Evolutionary conservation across 2,329 filamentous ascomycete genomes (phyloP).

Genomic region (Eutypa lata): DNA sequence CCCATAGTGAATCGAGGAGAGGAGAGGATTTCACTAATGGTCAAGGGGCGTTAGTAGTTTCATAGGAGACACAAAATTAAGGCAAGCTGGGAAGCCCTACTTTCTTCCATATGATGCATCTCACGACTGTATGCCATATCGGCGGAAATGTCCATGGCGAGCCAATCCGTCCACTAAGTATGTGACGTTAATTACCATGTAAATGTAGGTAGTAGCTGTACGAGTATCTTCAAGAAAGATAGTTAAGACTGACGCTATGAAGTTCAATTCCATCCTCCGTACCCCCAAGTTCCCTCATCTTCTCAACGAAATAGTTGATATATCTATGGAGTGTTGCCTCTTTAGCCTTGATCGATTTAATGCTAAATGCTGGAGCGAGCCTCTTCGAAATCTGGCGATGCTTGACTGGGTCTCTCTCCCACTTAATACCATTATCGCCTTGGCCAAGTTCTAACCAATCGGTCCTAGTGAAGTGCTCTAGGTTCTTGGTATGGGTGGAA

Average conservation of each 20-base stretch:
- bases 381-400: constrained; percentile 5
- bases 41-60: too few species aligned
- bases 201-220: not conserved
- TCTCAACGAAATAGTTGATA: constrained; percentile 6
- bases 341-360: constrained; percentile 3
- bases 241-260: not conserved
- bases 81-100: constrained; percentile 6
- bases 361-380: constrained; percentile 7
- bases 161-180: constrained; percentile 20
- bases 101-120: constrained; percentile 14
- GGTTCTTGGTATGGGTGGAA: not conserved
- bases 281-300: constrained; percentile 4
- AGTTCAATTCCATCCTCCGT: constrained; percentile 8
- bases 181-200: too few species aligned
- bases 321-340: constrained; percentile 6
- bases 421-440: constrained; percentile 4
- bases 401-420: constrained; percentile 7
- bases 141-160: constrained; percentile 18
- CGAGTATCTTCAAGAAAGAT: too few species aligned
- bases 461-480: constrained; percentile 5
- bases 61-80: not conserved
- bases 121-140: constrained; percentile 18
- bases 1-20: constrained; percentile 7
- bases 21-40: constrained; percentile 5
- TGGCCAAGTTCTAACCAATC: constrained; percentile 2